phyloP scores from a whole-genome alignment of 805 yeast genomes.

The Saturnispora gosingensis region DNA sequence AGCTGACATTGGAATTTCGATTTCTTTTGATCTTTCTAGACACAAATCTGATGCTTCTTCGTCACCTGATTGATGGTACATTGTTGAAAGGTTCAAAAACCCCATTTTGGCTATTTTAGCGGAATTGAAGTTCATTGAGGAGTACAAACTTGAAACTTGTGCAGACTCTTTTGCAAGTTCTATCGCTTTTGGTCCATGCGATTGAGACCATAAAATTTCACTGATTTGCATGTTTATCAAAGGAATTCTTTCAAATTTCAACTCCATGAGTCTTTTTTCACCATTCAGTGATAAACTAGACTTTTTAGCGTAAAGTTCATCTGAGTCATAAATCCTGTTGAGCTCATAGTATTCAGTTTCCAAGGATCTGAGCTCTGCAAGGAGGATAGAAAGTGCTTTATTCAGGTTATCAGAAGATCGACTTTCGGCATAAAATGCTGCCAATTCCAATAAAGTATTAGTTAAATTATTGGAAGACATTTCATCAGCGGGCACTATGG shows the following conservation, averaged over 20 bases:
- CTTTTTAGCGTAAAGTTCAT: slow-evolving; percentile 12
- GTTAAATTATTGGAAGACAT: slow-evolving; percentile 18
- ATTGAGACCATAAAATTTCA: slow-evolving; percentile 33
- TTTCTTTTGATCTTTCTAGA: slow-evolving; percentile 17
- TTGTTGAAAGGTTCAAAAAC: slow-evolving; percentile 27
- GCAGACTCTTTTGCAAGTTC: slow-evolving; percentile 34
- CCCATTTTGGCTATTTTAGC: slow-evolving; percentile 33
- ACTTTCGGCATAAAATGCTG: slow-evolving; percentile 23
- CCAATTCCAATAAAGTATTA: slow-evolving; percentile 25
- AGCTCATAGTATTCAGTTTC: slow-evolving; percentile 19
- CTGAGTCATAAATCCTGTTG: slow-evolving; percentile 13
- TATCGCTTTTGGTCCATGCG: slow-evolving; percentile 27
- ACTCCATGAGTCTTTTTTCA: slow-evolving; percentile 18
- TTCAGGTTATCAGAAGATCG: slow-evolving; percentile 15
- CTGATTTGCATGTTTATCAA: slow-evolving; percentile 33
- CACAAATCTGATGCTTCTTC: slow-evolving; percentile 22
- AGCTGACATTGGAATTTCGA: slow-evolving; percentile 26
- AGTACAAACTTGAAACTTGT: slow-evolving; percentile 23
- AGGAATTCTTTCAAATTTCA: slow-evolving; percentile 27
- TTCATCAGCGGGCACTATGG: slow-evolving; percentile 20
- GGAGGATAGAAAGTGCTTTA: slow-evolving; percentile 28
- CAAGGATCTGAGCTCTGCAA: slow-evolving; percentile 26
- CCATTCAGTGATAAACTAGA: slow-evolving; percentile 10
- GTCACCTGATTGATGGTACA: slow-evolving; percentile 27
- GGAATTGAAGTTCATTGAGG: slow-evolving; percentile 27